A percentile compares a stretch with the other conserved stretches of the same genome.
Conservation (phyloP, 1,284 basidiomycete genomes). For the Somion occarium region DNA sequence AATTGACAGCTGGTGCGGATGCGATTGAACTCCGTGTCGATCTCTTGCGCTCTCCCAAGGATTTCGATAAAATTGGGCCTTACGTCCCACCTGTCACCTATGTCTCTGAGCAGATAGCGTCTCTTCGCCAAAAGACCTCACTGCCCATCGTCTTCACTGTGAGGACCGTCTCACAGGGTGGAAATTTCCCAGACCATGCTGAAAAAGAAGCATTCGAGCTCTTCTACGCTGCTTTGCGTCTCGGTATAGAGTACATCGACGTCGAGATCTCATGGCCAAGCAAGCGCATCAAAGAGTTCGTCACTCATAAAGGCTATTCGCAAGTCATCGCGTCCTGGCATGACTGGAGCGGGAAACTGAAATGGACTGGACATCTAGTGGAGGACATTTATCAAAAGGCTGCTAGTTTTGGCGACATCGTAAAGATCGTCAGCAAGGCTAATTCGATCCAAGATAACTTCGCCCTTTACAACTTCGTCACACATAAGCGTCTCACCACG, state of each 20-base stretch:
- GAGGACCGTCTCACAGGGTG: constrained; percentile 85
- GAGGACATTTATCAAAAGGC: constrained; percentile 69
- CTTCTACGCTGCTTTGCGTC: constrained; percentile 73
- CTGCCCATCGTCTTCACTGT: constrained; percentile 94
- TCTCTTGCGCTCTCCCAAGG: constrained; percentile 61
- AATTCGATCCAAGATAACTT: constrained; percentile 77
- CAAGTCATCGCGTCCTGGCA: constrained; percentile 93
- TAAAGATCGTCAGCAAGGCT: constrained; percentile 92
- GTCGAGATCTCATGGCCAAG: constrained; percentile 81
- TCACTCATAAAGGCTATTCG: constrained; percentile 63
- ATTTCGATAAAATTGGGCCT: constrained; percentile 40
- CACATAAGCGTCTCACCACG: constrained; percentile 33
- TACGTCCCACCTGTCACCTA: constrained; percentile 70
- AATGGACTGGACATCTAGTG: constrained; percentile 73
- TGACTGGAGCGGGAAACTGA: constrained; percentile 84
- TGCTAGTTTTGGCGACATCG: constrained; percentile 74
- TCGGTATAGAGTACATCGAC: constrained; percentile 92
- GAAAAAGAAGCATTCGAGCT: constrained; percentile 76
- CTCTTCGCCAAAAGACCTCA: constrained; percentile 71
- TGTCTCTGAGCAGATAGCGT: constrained; percentile 80
- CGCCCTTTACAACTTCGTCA: constrained; percentile 70
- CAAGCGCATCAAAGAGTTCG: constrained; percentile 57
- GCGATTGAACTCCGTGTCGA: constrained; percentile 94
- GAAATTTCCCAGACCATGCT: constrained; percentile 82
- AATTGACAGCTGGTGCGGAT: constrained; percentile 82